Evolutionary conservation across 495 filamentous ascomycete genomes (phyloP).

Genomic region (Penicillium coprophilum): DNA sequence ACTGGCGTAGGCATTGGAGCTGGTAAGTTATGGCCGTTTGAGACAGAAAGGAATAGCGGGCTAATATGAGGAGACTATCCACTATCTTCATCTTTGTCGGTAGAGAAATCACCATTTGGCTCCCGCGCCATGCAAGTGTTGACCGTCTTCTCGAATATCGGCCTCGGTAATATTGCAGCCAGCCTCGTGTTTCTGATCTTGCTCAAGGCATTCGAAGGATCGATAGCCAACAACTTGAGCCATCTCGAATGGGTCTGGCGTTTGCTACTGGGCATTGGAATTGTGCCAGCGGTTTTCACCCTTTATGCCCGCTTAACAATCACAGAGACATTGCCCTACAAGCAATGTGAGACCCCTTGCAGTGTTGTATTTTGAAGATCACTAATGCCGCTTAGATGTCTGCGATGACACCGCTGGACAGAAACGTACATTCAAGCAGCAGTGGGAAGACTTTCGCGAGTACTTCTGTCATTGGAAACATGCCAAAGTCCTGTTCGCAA

Average conservation of each 20-base stretch:
- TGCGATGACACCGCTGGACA: slow-evolving; percentile 15
- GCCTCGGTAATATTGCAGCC: slow-evolving; percentile 19
- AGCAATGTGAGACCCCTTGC: slow-evolving; percentile 11
- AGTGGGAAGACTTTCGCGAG: slow-evolving; percentile 24
- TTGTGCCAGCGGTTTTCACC: slow-evolving; percentile 17
- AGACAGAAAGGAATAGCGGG: background rate
- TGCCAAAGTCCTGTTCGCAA: slow-evolving; percentile 24
- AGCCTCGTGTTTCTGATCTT: slow-evolving; percentile 23
- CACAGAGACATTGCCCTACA: slow-evolving; percentile 15
- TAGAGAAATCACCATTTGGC: slow-evolving; percentile 20
- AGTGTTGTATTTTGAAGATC: background rate
- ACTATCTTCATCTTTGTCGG: slow-evolving; percentile 18
- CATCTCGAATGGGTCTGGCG: slow-evolving; percentile 24
- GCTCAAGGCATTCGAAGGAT: slow-evolving; percentile 19
- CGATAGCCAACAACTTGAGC: slow-evolving; percentile 6
- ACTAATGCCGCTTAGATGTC: slow-evolving; percentile 12
- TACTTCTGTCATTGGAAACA: slow-evolving; percentile 25
- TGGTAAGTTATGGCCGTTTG: background rate
- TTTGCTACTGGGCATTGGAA: slow-evolving; percentile 21
- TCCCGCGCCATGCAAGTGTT: slow-evolving; percentile 18
- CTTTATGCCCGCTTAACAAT: slow-evolving; percentile 22
- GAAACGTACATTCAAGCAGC: slow-evolving; percentile 17
- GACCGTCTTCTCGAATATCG: slow-evolving; percentile 19
- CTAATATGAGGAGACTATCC: slow-evolving; percentile 18
- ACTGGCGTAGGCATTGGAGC: slow-evolving; percentile 21